Evolutionary conservation across 1,284 basidiomycete species (phyloP), one percentile per base, ranked within the genome.

Genomic region (Prillingera fragicola): DNA sequence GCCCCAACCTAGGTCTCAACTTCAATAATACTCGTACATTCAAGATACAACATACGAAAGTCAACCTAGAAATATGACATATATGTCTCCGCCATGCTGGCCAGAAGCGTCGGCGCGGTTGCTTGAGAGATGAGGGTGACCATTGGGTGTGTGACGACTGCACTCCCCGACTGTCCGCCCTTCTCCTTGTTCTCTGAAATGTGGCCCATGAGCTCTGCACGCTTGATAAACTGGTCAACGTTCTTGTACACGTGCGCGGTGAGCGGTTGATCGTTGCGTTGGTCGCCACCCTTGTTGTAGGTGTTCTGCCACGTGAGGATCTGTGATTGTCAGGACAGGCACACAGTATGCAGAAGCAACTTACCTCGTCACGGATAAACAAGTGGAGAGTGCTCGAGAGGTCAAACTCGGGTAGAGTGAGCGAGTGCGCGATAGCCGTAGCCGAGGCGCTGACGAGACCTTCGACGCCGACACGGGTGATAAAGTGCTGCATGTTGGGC

Each of bases 401-500:
- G 61, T 77, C 64, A 56, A 92, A 92, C 73, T 97, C 91, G 14
- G 91, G 90, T 62, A 92, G 84, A 3, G 89, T 92, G 36, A 99
- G 75, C 46, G 84, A 85, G 41, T 90, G 78, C 2, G 85, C 92
- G 38, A 98, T 88, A 0, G 94, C 87, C 77, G 96, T 86, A 26
- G 96, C 81, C 1, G 85, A 81, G 8, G 87, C 79, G 0, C 87
- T 84, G 39, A 98, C 73, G 24, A 96, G 73, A 14, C 94, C 95
- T 68, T 99, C 96, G 10, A 85, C 87, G 27, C 88, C 84, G 38
- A 89, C 80, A 2, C 87, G 84, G 0, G 87, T 90, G 39, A 98
- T 75, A 73, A 98, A 95, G 59, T 82, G 78, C 70, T 99, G 96
- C 74, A 99, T 82, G 69, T 96, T 97, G 3, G 92, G 92, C 10